Base-by-base conservation (phyloP, 2,329 filamentous ascomycete species). In the Cytospora chrysosperma region DNA sequence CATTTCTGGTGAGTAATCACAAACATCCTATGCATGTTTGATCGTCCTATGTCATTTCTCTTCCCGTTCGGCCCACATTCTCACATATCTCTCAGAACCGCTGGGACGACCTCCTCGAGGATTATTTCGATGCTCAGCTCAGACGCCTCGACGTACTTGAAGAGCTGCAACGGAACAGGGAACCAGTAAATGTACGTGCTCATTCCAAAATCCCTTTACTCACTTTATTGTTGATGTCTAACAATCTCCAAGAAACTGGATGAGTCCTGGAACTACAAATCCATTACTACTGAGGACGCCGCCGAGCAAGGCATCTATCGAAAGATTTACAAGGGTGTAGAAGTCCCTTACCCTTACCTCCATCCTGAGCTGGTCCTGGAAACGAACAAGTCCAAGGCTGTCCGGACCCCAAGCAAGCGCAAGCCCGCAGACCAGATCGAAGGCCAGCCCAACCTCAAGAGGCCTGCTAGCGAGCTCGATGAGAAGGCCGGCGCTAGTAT, bases 401-500 rank as follows among this genome's bases (percentile, higher is more conserved):
- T 72, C 68, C 69, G 76, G 59, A 57, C 68, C 19, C 59, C 66
- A 69, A 53, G 75, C 70, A 86, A 85, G 74, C 80, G 83, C 27
- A 83, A 79, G 69, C 79, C 82, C 7, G 79, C 78, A 17, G 80
- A 79, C 30, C 79, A 81, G 65, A 77, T 76, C 1, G 82, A 84
- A 24, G 79, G 77, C 26, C 79, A 82, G 66, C 79, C 80, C 1
- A 77, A 78, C 1, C 75, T 79, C 30, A 86, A 86, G 75, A 79
- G 79, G 63, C 68, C 72, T 21, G 68, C 70, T n/a, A 67, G 60
- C 8, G 61, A 68, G 30, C 69, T 74, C 65, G 73, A 69, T 58
- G 74, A 72, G 49, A 73, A 72, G n/a, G 60, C 67, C 5, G 66
- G 69, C 5, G 71, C 72, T 28, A 70, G 72, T 27, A 71, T 75